Evolutionary conservation across 352 stramenopile species (phyloP), one percentile per base, ranked within the genome.

Genomic region (Pythium plurisporium): DNA sequence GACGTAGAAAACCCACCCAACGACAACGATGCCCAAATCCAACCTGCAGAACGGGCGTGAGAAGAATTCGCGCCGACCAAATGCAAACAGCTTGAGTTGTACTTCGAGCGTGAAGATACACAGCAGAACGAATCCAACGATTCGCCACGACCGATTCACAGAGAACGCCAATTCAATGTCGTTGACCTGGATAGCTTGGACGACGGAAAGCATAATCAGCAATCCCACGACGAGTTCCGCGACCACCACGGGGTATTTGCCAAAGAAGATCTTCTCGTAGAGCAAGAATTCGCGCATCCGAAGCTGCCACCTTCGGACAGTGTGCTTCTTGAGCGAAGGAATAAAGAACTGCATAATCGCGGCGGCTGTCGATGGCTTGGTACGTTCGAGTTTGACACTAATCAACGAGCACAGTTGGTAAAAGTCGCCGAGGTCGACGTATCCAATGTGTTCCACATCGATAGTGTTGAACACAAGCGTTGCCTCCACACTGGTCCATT

Each of bases 161-260:
- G 79, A 89, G 49, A 91, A 91, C 26, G 83, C 82, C 8, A 91
- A 47, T 31, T 79, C 47, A 41, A 91, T 88, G 55, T 91, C 89
- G 76, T 93, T 93, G 6, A 93, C 83, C 49, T 93, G 83, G 22
- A 90, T 72, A 20, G 83, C 79, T 46, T 93, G 83, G 15, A 91
- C 65, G 37, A 93, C 79, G 7, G 79, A 90, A 7, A 91, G 66
- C 52, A 79, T 86, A 58, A 93, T 91, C 25, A 93, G 63, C 46
- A 75, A 44, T 9, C 83, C 83, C 4, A 93, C 83, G 19, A 91
- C 70, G 12, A 91, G 62, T 58, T 93, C 83, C 1, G 79, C 71
- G 12, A 90, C 62, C 27, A 93, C 77, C 19, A 93, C 75, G 0
- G 76, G 80, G 59, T 90, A 89, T 19, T 73, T 76, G 5, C 76